A percentile compares a stretch with the other conserved stretches of the same genome.
These are phyloP conservation scores for Eragrostis tef DNA, from an alignment of 202 grass and related monocot genomes.

Conservation along the genomic window DNA sequence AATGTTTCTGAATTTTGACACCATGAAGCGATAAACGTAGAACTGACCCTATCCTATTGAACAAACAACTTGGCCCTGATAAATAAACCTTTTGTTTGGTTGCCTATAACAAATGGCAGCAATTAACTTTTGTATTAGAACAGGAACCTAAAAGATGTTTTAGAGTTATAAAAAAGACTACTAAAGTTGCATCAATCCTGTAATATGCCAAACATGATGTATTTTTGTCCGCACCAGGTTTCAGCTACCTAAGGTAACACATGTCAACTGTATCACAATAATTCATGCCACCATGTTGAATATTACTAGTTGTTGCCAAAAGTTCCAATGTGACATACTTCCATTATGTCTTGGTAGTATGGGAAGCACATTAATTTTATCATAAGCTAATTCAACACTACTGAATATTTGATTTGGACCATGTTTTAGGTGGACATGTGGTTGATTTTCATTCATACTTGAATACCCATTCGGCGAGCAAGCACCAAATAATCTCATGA, in stretches of 20 bases:
- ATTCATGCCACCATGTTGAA: slow-evolving; percentile 20
- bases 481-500: slow-evolving; percentile 19
- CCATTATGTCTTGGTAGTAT: slow-evolving; percentile 9
- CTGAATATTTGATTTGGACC: background rate
- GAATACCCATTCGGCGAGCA: background rate
- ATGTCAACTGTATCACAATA: slow-evolving; percentile 16
- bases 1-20: background rate
- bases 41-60: background rate
- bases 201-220: background rate
- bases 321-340: slow-evolving; percentile 1
- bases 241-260: background rate
- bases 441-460: background rate
- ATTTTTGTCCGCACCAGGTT: background rate
- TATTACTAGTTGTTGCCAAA: background rate
- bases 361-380: background rate
- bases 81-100: slow-evolving; percentile 21
- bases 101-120: background rate
- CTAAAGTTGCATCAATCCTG: background rate
- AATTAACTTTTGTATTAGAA: slow-evolving; percentile 26
- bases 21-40: background rate
- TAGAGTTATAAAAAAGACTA: background rate
- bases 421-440: background rate
- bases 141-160: background rate
- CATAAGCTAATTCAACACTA: background rate
- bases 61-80: background rate